Evolutionary conservation across 768 basidiomycete species (phyloP), one percentile per base, ranked within the genome.

Genomic region (Naganishia randhawae): DNA sequence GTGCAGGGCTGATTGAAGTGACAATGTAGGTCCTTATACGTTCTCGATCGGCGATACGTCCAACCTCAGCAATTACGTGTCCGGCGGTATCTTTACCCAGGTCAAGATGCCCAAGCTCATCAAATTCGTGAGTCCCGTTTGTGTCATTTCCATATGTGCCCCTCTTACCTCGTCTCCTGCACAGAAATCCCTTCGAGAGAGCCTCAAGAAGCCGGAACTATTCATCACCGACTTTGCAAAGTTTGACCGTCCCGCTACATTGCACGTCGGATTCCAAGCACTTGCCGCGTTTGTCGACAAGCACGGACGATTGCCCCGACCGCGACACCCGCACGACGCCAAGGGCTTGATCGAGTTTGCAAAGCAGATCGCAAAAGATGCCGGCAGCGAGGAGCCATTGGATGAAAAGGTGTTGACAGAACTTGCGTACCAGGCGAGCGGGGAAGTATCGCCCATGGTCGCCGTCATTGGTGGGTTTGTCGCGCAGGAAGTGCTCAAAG

Each of bases 91-190:
- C 70, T 99, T 97, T 79, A 92, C 91, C 8, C 96, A 99, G 80
- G 93, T 98, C 71, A 99, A 98, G 83, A 95, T 97, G 92, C 96
- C 96, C 11, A 98, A 95, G 82, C 85, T 92, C 57, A 82, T 97
- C 55, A 86, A 92, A 78, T 99, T 97, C 75, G 95, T 97, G 74
- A 76, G 92, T 84, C 17, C 42, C 25, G 0, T 11, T 13, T 8
- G 14, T 9, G 51, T 1, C 2, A 13, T 42, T 9, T 14, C 14
- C 17, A 55, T 17, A 11, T 29, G 27, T 33, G 32, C 7, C 33
- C 17, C 50, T 13, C 27, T 1, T 13, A 11, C 68, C 65, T 74
- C 42, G 51, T 7, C 51, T 7, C 73, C 14, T 32, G 27, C 37
- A 39, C 73, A 99, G 95, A 97, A 97, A 92, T 86, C 93, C 1